Evolutionary conservation across 805 yeast species (phyloP).

Genomic region (Teunomyces pallodes): DNA sequence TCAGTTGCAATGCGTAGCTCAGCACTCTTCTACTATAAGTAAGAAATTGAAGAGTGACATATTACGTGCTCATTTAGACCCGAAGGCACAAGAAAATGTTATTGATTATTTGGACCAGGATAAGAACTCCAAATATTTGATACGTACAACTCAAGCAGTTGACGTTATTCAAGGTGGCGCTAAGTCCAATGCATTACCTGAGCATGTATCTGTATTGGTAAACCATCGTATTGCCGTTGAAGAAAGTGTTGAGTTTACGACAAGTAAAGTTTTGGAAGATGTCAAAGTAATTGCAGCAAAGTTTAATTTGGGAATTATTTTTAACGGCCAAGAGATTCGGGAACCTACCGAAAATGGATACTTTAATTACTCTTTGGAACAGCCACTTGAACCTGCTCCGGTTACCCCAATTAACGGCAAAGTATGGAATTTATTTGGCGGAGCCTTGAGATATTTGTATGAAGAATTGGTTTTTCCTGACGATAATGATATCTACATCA

Average conservation of each 20-base stretch:
- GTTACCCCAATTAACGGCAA: conserved; percentile 32
- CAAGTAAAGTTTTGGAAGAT: conserved; percentile 30
- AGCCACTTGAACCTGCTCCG: conserved; percentile 38
- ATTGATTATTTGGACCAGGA: conserved; percentile 30
- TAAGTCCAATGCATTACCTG: conserved; percentile 52
- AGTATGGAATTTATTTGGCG: conserved; percentile 35
- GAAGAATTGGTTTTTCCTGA: conserved; percentile 31
- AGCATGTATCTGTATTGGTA: conserved; percentile 40
- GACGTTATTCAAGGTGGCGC: conserved; percentile 49
- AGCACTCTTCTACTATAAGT: conserved; percentile 36
- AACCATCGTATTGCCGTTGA: conserved; percentile 50
- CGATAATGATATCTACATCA: conserved; percentile 22
- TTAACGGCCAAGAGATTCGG: conserved; percentile 22
- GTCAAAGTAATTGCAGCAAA: conserved; percentile 31
- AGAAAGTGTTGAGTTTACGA: conserved; percentile 31
- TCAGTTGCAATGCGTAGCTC: conserved; percentile 47
- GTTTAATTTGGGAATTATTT: conserved; percentile 35
- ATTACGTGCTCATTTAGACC: conserved; percentile 35
- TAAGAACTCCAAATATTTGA: conserved; percentile 29
- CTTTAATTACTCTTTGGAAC: conserved; percentile 26
- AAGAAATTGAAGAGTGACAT: conserved; percentile 33
- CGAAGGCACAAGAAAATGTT: conserved; percentile 35
- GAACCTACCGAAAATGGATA: conserved; percentile 28
- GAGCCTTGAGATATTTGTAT: conserved; percentile 35
- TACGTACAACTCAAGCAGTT: conserved; percentile 48